Evolutionary conservation across 1,284 basidiomycete genomes (phyloP).

Genomic region (Marasmius oreades): DNA sequence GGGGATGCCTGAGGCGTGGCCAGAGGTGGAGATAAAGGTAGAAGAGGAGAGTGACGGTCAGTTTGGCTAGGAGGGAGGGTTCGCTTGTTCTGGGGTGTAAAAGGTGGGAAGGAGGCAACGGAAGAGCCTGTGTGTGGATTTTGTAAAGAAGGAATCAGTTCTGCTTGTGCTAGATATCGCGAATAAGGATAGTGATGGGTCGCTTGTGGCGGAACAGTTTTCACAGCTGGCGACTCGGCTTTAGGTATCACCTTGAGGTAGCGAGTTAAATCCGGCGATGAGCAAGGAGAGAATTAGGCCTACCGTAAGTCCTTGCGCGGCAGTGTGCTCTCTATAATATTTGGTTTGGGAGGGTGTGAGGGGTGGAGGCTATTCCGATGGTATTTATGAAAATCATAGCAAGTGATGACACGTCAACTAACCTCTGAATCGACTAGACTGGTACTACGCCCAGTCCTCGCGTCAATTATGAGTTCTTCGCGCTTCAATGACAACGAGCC

Average conservation of each 20-base stretch:
- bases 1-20: conserved; percentile 58
- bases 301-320: conserved; percentile 35
- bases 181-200: conserved; percentile 11
- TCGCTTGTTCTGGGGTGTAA: conserved; percentile 39
- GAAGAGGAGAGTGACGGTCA: conserved; percentile 34
- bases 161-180: conserved; percentile 7
- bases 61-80: conserved; percentile 22
- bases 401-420: conserved; percentile 26
- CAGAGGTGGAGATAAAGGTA: conserved; percentile 46
- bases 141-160: conserved; percentile 8
- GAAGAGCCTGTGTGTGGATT: conserved; percentile 4
- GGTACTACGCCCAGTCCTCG: conserved; percentile 9
- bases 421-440: conserved; percentile 24
- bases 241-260: conserved; percentile 25
- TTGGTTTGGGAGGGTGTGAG: conserved; percentile 52
- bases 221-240: conserved; percentile 37
- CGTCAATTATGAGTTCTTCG: conserved; percentile 38
- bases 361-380: conserved; percentile 25
- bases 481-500: conserved; percentile 53
- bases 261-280: conserved; percentile 12
- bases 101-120: conserved; percentile 21
- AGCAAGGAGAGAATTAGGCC: conserved; percentile 2
- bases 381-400: conserved; percentile 1
- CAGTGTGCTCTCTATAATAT: conserved; percentile 58
- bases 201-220: conserved; percentile 20